Base-by-base conservation (phyloP, 768 basidiomycete genomes). In the Collybia mongolica region DNA sequence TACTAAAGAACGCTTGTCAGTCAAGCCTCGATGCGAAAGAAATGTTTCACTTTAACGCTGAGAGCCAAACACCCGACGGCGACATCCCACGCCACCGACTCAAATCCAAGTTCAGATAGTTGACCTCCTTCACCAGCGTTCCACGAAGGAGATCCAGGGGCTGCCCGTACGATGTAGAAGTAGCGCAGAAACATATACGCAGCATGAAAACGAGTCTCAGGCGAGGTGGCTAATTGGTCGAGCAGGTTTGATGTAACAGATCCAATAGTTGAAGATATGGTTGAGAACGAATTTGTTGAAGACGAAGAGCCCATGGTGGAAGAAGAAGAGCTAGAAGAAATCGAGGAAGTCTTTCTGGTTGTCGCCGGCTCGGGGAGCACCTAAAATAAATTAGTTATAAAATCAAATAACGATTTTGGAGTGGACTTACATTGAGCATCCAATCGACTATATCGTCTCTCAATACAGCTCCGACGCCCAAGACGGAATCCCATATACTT, bases 201-300 rank as follows among this genome's bases (percentile, higher is more conserved):
- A 0, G 85, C 85, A 49, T 87, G 84, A 55, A 86, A 87, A 3
- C 83, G 74, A 14, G 85, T 86, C 51, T 85, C 76, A 0, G 72
- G 73, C 0, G 78, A 83, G 2, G 67, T 73, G 6, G 62, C 61
- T 20, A 88, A 71, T 48, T 87, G 81, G 43, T 85, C 80, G 36
- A 68, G 61, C 22, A 87, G 68, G 46, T 81, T 65, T 9, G 48
- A 42, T 18, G 46, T 57, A 15, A 53, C 44, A 32, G 20, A 49
- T 11, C 48, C 58, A 49, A 48, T 44, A 29, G 59, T 53, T 19
- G 58, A 55, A 20, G 54, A 44, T 23, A 53, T 51, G 22, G 40
- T 37, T 17, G 45, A 28, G 0, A 52, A 40, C 22, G 28, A 47
- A 8, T 23, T 36, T 17, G 47, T 37, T 2, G 57, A 59, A 1